These are phyloP conservation scores for Fusarium marasasianum DNA, from an alignment of 2,329 filamentous ascomycete genomes.

Conservation along the genomic window DNA sequence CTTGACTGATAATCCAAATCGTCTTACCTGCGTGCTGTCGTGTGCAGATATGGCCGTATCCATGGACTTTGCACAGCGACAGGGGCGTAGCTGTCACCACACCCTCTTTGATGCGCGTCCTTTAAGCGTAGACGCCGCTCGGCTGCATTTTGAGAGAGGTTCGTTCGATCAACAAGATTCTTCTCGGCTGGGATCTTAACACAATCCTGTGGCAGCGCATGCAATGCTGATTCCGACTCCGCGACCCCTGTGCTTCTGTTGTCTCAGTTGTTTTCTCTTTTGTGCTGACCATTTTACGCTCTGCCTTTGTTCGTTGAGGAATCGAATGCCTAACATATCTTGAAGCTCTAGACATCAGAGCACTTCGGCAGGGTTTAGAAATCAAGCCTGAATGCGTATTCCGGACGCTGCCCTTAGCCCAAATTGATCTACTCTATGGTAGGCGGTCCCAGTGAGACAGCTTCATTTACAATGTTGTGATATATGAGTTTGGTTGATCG, in stretches of 20 bases:
- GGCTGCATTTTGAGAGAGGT: slow-evolving; percentile 20
- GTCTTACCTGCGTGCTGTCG: background rate
- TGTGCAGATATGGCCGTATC: background rate
- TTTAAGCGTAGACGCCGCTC: slow-evolving; percentile 18
- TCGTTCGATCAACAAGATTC: slow-evolving; percentile 26
- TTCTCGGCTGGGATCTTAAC: slow-evolving; percentile 27
- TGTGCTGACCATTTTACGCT: background rate
- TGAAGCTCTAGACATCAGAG: background rate
- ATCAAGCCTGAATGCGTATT: background rate
- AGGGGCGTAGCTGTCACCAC: slow-evolving; percentile 5
- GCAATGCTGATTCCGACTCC: slow-evolving; percentile 26
- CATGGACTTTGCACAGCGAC: background rate
- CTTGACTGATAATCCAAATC: background rate
- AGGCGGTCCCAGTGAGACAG: background rate
- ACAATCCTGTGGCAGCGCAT: slow-evolving; percentile 9
- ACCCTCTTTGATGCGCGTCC: slow-evolving; percentile 16
- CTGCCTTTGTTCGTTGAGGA: background rate
- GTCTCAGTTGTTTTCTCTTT: slow-evolving; percentile 32
- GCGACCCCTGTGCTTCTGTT: slow-evolving; percentile 12
- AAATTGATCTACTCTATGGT: background rate
- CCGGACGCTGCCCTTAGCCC: background rate
- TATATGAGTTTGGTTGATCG: background rate
- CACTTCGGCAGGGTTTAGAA: background rate
- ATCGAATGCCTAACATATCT: background rate
- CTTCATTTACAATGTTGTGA: background rate